Percentiles rank a stretch among this genome's conserved stretches.
Conservation (phyloP, 1,284 basidiomycete species). For the Afroboletus lepidellus region DNA sequence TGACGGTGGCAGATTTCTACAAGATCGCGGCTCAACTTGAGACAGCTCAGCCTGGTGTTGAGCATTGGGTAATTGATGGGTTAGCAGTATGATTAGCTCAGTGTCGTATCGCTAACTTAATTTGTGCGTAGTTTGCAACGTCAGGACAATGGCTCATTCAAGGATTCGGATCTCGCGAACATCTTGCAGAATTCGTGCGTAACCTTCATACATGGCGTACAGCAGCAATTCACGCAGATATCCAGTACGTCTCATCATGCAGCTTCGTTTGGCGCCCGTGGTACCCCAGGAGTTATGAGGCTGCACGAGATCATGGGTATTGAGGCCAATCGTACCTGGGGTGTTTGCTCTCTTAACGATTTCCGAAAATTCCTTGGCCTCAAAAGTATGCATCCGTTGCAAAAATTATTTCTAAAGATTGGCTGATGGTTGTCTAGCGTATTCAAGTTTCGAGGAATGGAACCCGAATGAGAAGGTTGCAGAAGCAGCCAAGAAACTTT, state of each 20-base stretch:
- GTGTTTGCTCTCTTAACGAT: slow-evolving; percentile 82
- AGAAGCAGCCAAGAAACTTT: slow-evolving; percentile 71
- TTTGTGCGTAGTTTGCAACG: slow-evolving; percentile 51
- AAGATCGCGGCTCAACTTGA: slow-evolving; percentile 42
- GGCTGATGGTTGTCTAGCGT: slow-evolving; percentile 39
- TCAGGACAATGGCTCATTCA: slow-evolving; percentile 59
- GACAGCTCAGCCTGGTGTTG: slow-evolving; percentile 43
- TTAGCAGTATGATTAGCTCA: slow-evolving; percentile 29
- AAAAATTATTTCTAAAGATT: not conserved
- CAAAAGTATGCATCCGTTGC: slow-evolving; percentile 51
- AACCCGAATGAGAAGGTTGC: slow-evolving; percentile 74
- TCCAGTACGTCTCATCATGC: slow-evolving; percentile 71
- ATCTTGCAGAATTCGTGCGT: slow-evolving; percentile 69
- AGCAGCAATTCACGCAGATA: not conserved
- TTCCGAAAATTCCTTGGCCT: slow-evolving; percentile 79
- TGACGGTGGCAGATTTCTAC: slow-evolving; percentile 64
- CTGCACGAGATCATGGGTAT: slow-evolving; percentile 84
- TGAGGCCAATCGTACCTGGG: slow-evolving; percentile 75
- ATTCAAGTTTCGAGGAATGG: slow-evolving; percentile 76
- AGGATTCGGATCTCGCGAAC: slow-evolving; percentile 69
- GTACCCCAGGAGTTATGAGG: slow-evolving; percentile 72
- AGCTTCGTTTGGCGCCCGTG: slow-evolving; percentile 74
- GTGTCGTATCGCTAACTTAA: slow-evolving; percentile 3
- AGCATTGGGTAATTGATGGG: slow-evolving; percentile 70
- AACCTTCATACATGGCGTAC: not conserved